A percentile compares a stretch with the other conserved stretches of the same genome.
These are phyloP conservation scores for Pleurotus pulmonarius DNA, from an alignment of 768 basidiomycete genomes.

Conservation along the genomic window DNA sequence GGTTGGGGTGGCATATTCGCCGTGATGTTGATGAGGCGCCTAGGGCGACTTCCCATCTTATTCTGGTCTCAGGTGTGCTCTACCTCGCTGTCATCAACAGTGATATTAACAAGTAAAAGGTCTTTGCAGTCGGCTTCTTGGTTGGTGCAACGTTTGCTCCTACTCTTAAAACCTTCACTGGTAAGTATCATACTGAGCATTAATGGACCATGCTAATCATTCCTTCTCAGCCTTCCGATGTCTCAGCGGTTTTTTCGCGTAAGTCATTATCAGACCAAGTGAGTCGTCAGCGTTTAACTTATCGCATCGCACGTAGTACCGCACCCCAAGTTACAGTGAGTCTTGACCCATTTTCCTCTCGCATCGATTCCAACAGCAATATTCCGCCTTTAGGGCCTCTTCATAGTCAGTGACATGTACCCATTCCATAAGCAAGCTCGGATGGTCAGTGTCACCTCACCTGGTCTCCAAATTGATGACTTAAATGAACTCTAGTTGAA, in stretches of 20 bases:
- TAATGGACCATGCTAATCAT: neutral
- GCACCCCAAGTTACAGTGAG: constrained; percentile 59
- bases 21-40: constrained; percentile 62
- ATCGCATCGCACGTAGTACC: constrained; percentile 35
- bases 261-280: constrained; percentile 10
- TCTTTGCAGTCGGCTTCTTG: constrained; percentile 55
- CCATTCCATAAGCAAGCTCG: constrained; percentile 69
- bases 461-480: neutral
- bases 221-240: constrained; percentile 47
- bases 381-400: constrained; percentile 40
- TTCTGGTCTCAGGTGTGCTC: constrained; percentile 65
- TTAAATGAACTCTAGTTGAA: constrained; percentile 40
- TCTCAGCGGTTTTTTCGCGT: constrained; percentile 56
- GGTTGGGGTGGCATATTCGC: constrained; percentile 61
- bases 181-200: constrained; percentile 19
- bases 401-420: constrained; percentile 59
- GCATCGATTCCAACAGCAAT: neutral
- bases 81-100: neutral
- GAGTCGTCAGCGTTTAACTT: neutral
- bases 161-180: constrained; percentile 48
- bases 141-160: constrained; percentile 57
- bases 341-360: constrained; percentile 2
- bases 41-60: constrained; percentile 61
- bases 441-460: constrained; percentile 36
- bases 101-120: constrained; percentile 21